Evolutionary conservation across 2,329 filamentous ascomycete species (phyloP), one percentile per base, ranked within the genome.

Genomic region (Fulvia fulva): DNA sequence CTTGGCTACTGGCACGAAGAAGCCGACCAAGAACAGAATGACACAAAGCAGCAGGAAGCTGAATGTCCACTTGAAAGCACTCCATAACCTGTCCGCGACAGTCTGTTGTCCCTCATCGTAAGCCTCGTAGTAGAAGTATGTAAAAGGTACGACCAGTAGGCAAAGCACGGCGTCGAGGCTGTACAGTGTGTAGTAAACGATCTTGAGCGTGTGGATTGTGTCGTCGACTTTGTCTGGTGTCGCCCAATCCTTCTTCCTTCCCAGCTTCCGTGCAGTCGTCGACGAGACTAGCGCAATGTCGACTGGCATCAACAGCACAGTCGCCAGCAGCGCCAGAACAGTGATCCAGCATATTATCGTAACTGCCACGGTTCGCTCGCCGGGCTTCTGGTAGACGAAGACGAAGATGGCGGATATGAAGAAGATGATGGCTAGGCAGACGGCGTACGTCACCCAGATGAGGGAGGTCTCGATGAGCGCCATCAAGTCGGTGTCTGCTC

Each of bases 71-170:
- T 95, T 96, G 71, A 90, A 79, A 3, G 94, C 91, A n/a, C 87
- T 87, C 83, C 87, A 87, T 60, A 97, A 82, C 55, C 91, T 84
- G 69, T 85, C 83, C 6, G 80, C 81, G 58, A 88, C 74, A 1
- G 88, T 88, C 71, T 92, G 87, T 28, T 84, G 85, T 30, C 90
- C 89, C 76, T 97, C 91, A 69, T 97, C 93, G 65, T 96, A 96
- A 74, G 97, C 94, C 74, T 99, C 94, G 70, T 96, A 94, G 86
- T 89, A 97, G 74, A 99, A 99, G 78, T 99, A 99, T 50, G 92
- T 88, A 71, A 99, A 99, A 0, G 94, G 94, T 21, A 97, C 88
- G 46, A 96, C 83, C 19, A 97, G 74, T 47, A 99, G 80, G 70
- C 94, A 99, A 11, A 99, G 83, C 5, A 97, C 73, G 0, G 91